These are phyloP conservation scores for Mycena pura DNA, from an alignment of 768 basidiomycete genomes.

Conservation along the genomic window DNA sequence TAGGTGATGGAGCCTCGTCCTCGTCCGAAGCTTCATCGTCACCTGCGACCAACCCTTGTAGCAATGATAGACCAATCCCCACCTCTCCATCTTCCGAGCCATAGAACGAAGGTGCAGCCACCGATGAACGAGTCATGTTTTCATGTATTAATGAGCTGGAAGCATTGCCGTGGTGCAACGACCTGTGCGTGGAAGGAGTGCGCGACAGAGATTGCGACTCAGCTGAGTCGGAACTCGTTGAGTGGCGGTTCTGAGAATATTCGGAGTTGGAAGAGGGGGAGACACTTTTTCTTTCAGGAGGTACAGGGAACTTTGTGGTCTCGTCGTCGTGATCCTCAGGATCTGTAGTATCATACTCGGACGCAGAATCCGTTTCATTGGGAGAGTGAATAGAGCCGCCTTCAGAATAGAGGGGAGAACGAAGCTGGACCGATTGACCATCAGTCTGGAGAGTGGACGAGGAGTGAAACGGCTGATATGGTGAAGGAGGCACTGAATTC, in stretches of 20 bases:
- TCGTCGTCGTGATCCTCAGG: slow-evolving; percentile 17
- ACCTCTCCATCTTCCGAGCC: slow-evolving; percentile 56
- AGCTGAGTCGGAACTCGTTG: slow-evolving; percentile 5
- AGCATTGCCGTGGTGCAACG: slow-evolving; percentile 1
- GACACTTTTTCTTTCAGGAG: slow-evolving; percentile 2
- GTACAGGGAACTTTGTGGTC: slow-evolving; percentile 13
- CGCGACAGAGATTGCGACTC: not conserved
- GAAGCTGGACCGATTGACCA: not conserved
- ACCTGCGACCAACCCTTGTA: slow-evolving; percentile 56
- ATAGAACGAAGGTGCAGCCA: slow-evolving; percentile 27
- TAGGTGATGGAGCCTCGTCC: slow-evolving; percentile 9
- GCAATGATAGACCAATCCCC: slow-evolving; percentile 73
- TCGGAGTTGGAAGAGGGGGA: slow-evolving; percentile 8
- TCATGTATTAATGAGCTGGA: slow-evolving; percentile 11
- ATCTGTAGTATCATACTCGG: slow-evolving; percentile 19
- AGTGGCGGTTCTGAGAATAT: not conserved
- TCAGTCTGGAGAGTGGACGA: not conserved
- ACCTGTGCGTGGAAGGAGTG: slow-evolving; percentile 1
- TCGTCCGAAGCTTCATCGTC: slow-evolving; percentile 23
- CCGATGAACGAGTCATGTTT: slow-evolving; percentile 26
- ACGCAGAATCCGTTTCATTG: slow-evolving; percentile 15
- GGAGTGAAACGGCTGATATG: slow-evolving; percentile 17
- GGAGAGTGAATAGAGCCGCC: not conserved
- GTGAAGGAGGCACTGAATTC: slow-evolving; percentile 19
- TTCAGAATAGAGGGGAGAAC: slow-evolving; percentile 1